These are phyloP conservation scores for Plectosphaerella sp. DNA, from an alignment of 2,329 filamentous ascomycete species.

Conservation along the genomic window DNA sequence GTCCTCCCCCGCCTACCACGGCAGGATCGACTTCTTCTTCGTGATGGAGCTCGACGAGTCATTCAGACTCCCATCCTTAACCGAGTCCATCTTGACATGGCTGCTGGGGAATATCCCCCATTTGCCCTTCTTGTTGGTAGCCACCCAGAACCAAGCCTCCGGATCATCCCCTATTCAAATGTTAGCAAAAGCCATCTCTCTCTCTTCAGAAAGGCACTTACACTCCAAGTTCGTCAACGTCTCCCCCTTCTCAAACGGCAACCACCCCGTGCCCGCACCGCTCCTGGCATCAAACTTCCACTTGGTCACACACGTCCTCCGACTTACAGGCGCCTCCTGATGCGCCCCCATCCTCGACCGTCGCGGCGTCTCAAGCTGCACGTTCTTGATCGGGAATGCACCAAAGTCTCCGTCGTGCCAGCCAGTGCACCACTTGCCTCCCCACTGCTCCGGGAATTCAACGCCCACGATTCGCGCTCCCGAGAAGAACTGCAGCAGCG, in stretches of 20 bases:
- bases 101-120: slow-evolving; percentile 33
- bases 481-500: slow-evolving; percentile 31
- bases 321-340: slow-evolving; percentile 26
- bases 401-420: slow-evolving; percentile 26
- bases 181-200: background rate
- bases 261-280: slow-evolving; percentile 20
- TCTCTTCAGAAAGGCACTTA: slow-evolving; percentile 12
- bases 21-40: background rate
- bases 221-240: slow-evolving; percentile 43
- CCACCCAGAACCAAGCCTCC: slow-evolving; percentile 39
- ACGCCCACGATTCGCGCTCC: slow-evolving; percentile 24
- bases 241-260: slow-evolving; percentile 37
- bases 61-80: slow-evolving; percentile 7
- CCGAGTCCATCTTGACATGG: slow-evolving; percentile 23
- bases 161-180: slow-evolving; percentile 32
- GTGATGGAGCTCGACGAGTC: background rate
- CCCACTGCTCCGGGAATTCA: slow-evolving; percentile 27
- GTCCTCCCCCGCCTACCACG: background rate
- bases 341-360: slow-evolving; percentile 1
- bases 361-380: slow-evolving; percentile 19
- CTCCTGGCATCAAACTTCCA: slow-evolving; percentile 33
- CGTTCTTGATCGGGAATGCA: slow-evolving; percentile 20
- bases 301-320: slow-evolving; percentile 32
- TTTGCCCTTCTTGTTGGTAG: slow-evolving; percentile 30
- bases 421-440: slow-evolving; percentile 34